Conservation (phyloP, 345 rosid genomes). For the Lumnitzera littorea region DNA sequence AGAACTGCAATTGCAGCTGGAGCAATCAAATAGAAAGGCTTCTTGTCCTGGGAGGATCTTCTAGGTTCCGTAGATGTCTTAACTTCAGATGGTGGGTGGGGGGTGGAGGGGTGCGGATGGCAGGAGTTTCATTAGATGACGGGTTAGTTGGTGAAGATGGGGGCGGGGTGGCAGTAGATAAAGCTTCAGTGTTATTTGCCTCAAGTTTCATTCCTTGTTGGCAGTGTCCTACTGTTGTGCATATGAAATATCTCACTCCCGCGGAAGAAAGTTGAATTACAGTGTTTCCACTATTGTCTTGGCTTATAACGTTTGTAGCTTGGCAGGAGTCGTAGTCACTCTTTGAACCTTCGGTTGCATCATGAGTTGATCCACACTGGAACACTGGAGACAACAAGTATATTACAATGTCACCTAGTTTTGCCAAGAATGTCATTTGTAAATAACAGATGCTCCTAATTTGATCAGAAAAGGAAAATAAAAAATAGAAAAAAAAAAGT, state of each 20-base stretch:
- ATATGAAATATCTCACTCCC: constrained; percentile 76
- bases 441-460: too few species aligned
- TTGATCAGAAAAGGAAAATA: too few species aligned
- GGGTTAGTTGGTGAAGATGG: constrained; percentile 10
- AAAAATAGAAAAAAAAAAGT: too few species aligned
- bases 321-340: constrained; percentile 52
- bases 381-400: constrained; percentile 34
- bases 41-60: too few species aligned
- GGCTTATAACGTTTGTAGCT: constrained; percentile 28
- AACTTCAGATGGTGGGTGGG: not conserved
- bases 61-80: too few species aligned
- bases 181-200: constrained; percentile 33
- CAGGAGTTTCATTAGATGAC: not conserved
- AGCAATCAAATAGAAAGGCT: too few species aligned
- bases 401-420: too few species aligned
- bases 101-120: constrained; percentile 7
- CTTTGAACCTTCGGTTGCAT: constrained; percentile 51
- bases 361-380: constrained; percentile 39
- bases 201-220: constrained; percentile 63
- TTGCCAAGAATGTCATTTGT: too few species aligned
- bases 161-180: constrained; percentile 19
- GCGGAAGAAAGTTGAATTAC: constrained; percentile 46
- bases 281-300: constrained; percentile 45
- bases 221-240: constrained; percentile 65
- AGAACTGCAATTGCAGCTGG: too few species aligned